Base-by-base conservation (phyloP, 2,329 filamentous ascomycete genomes). In the Zymoseptoria ardabiliae region DNA sequence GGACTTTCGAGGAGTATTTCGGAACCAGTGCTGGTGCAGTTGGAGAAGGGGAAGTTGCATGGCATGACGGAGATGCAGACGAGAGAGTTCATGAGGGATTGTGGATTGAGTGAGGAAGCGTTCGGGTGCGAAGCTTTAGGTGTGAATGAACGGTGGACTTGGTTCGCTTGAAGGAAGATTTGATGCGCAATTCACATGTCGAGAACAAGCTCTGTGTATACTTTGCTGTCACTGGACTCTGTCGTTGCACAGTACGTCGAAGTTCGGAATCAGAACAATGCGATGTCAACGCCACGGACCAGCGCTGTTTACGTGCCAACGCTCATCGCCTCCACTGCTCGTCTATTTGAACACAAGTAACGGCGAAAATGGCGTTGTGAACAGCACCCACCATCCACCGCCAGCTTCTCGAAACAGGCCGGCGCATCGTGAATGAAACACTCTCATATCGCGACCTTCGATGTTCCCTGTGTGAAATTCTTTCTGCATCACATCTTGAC, bases 21-120 rank as follows among this genome's bases (percentile, higher is more conserved):
- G 20, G 70, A 73, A 30, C 82, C 82, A 0, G 71, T 83, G 20
- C 73, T 84, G 1, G 66, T 77, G 1, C 81, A 84, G 62, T 71
- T 84, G 3, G 81, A 84, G 62, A 73, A 73, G 23, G 79, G 80
- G 0, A 70, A 75, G 65, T 66, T 80, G 7, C 66, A 70, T 17
- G 73, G 73, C 9, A 65, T 79, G 60, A 74, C 71, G 21, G 59
- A 61, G n/a, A 65, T 63, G 22, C 71, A 79, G 57, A 79, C 75
- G 10, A 58, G 66, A 25, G 63, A 63, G 11, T 70, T 80, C 25
- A 70, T 76, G 50, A 57, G 63, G 30, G 50, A 54, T 9, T 72
- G 67, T 59, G 69, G 69, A 11, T 23, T 65, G 19, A 57, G 59
- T 50, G 53, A 61, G 6, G 54, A 48, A 30, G 56, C 58, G 2